Base-by-base conservation (phyloP, 371 early-diverging fungal genomes). In the Chytridium lagenaria region DNA sequence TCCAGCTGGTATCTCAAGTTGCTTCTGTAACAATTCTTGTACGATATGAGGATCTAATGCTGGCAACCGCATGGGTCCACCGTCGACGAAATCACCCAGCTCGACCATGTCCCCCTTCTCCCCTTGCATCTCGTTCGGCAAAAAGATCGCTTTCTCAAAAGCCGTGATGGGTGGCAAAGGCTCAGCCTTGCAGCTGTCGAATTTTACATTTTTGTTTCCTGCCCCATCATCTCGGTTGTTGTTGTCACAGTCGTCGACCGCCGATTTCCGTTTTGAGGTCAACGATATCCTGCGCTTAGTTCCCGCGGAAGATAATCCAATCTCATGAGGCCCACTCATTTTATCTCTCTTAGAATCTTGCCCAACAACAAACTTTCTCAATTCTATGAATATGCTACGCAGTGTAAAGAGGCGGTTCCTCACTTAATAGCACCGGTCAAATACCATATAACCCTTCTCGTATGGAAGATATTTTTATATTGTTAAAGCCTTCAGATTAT, bases 361-460 rank as follows among this genome's bases (percentile, higher is more conserved):
- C 57, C 57, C 7, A 26, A 10, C 22, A 7, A 7, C 26, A 26
- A 7, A 19, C 23, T 55, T 5, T 5, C 23, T 55, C 15, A 19
- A 7, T 55, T 55, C 57, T 26, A 55, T 23, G 26, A 10, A 5
- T 10, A 55, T 44, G 44, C 19, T 19, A 12, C 44, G 44, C 57
- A 55, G 5, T 55, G 16, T 7, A 55, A 10, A 10, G 57, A 19
- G 57, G 23, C 23, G 7, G 26, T 23, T 30, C 57, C 16, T 5
- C 30, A 26, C 30, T 5, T 26, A 7, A 55, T 55, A 15, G 26
- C 7, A 23, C 57, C 57, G 5, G 26, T 23, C 16, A 55, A 19
- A 26, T 55, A 55, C 23, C 57, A 55, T 55, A 16, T 55, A 30
- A 55, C 57, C 5, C 26, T 55, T 55, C 57, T 55, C 57, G 44